Conservation (phyloP, 257 asterid species). For the Nyctanthes arbortristis region DNA sequence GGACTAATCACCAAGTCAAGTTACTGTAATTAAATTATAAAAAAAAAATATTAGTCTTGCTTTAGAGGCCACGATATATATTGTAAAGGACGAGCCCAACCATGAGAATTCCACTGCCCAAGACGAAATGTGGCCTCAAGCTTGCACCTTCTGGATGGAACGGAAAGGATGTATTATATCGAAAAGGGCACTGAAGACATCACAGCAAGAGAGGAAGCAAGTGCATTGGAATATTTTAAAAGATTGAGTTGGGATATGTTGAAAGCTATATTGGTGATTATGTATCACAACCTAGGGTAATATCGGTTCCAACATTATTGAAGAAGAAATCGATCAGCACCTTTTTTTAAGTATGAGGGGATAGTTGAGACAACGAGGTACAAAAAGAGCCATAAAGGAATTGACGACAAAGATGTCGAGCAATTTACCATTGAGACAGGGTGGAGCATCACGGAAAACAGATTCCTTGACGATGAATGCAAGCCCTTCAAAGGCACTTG, state of each 20-base stretch:
- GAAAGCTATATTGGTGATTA: slow-evolving; percentile 71
- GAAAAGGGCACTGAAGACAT: slow-evolving; percentile 88
- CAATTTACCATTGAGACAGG: slow-evolving; percentile 70
- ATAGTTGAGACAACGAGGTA: slow-evolving; percentile 73
- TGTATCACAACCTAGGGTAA: slow-evolving; percentile 69
- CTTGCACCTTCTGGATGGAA: slow-evolving; percentile 59
- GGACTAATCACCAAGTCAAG: not conserved
- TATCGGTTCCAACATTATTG: slow-evolving; percentile 50
- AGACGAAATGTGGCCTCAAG: slow-evolving; percentile 70
- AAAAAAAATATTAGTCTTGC: slow-evolving; percentile 44
- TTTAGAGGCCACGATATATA: slow-evolving; percentile 56
- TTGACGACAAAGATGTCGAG: slow-evolving; percentile 89
- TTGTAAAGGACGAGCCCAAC: slow-evolving; percentile 71
- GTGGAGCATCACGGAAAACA: slow-evolving; percentile 69
- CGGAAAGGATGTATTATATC: slow-evolving; percentile 75
- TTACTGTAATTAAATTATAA: slow-evolving; percentile 26
- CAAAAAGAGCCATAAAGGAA: slow-evolving; percentile 85
- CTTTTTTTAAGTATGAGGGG: slow-evolving; percentile 69
- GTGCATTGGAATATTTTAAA: slow-evolving; percentile 68
- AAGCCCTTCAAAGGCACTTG: slow-evolving; percentile 82
- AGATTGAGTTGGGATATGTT: slow-evolving; percentile 78
- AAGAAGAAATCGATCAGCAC: slow-evolving; percentile 84
- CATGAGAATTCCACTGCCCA: slow-evolving; percentile 68
- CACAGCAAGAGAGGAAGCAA: slow-evolving; percentile 74
- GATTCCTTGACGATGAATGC: slow-evolving; percentile 89